Evolutionary conservation across 2,329 filamentous ascomycete species (phyloP), one percentile per base, ranked within the genome.

Genomic region (Diaporthe humulicola): DNA sequence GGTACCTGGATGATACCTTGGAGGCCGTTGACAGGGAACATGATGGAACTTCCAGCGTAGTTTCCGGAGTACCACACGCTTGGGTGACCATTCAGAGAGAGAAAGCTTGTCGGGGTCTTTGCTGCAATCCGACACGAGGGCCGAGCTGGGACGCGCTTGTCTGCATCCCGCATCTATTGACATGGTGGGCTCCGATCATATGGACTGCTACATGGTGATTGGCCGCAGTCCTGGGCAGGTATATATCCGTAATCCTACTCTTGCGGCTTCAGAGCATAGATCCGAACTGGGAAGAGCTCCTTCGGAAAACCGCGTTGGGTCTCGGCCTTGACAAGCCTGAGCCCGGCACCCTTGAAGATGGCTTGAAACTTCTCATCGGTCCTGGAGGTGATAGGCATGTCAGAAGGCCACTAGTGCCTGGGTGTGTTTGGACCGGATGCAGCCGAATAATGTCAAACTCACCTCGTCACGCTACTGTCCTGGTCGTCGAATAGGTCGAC

Each of bases 401-500:
- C 64, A 58, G 30, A 70, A 56, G 4, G 28, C 14, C 28, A 36
- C 9, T 12, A 10, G n/a, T 38, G n/a, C 19, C 38, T 52, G 36
- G 33, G 17, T 70, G 57, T 33, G 38, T 66, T 30, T 64, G 33
- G 50, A 42, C 38, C 28, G 57, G 22, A 74, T 54, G 58, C 42
- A 36, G 38, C 64, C 25, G 19, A 52, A 52, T 40, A 25, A n/a
- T 57, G 38, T 6, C 25, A 81, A 45, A 52, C 82, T 71, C 77
- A 90, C 90, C 89, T 89, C 3, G 94, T 98, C 2, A 98, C 93
- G 79, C 91, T 93, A 79, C 91, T 94, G 80, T 98, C 95, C 74
- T 88, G 81, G 9, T 91, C 90, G 81, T 98, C 95, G 81, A 93
- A 98, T 30, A 93, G 85, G 81, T 98, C 95, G 42, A 85, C 81